Conservation (phyloP, 2,329 filamentous ascomycete species). For the Fusarium oligoseptatum region DNA sequence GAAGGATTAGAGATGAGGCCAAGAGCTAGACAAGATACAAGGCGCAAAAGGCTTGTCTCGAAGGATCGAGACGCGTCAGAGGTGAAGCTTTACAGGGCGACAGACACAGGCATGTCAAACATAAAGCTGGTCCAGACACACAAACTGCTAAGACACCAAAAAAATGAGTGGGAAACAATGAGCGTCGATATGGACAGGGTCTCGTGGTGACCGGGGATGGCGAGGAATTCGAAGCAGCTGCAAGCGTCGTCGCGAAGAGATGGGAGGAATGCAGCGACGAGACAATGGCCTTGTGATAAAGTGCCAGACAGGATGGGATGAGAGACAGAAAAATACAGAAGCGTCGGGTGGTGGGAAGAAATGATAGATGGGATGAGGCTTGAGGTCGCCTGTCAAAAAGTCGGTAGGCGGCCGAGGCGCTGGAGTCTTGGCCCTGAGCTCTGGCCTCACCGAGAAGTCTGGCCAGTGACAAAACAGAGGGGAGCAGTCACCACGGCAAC, state of each 20-base stretch:
- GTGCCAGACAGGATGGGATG: constrained; percentile 15
- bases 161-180: constrained; percentile 16
- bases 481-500: constrained; percentile 23
- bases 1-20: constrained; percentile 12
- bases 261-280: constrained; percentile 18
- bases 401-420: constrained; percentile 40
- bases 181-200: constrained; percentile 11
- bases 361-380: constrained; percentile 31
- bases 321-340: constrained; percentile 23
- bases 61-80: constrained; percentile 27
- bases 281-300: constrained; percentile 29
- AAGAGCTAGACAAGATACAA: constrained; percentile 7
- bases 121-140: constrained; percentile 20
- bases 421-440: background rate
- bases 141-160: constrained; percentile 28
- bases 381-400: constrained; percentile 37
- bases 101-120: constrained; percentile 43
- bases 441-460: constrained; percentile 1
- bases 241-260: constrained; percentile 5
- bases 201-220: constrained; percentile 13
- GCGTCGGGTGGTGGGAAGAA: constrained; percentile 28
- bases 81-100: constrained; percentile 30
- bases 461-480: constrained; percentile 23
- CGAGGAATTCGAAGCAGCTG: constrained; percentile 22
- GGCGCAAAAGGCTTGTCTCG: constrained; percentile 20